Percentiles rank a stretch among this genome's conserved stretches.
These are phyloP conservation scores for Keithomyces neogunnii DNA, from an alignment of 2,329 filamentous ascomycete genomes.

Conservation along the genomic window DNA sequence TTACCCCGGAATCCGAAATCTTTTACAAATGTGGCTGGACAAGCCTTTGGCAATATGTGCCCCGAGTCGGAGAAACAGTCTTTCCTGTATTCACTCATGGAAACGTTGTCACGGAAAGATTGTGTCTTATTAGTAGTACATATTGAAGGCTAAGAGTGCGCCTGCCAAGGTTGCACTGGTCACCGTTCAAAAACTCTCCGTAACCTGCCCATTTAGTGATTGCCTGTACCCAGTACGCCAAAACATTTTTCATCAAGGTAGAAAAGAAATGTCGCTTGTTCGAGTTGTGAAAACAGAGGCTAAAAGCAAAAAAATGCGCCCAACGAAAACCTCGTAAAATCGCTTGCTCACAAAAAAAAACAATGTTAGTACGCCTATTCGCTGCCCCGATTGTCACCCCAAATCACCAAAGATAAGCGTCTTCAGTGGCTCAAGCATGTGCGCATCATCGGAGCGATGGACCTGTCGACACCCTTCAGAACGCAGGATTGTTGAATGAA, in stretches of 20 bases:
- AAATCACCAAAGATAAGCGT: too few relatives aligned
- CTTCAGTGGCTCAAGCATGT: too few relatives aligned
- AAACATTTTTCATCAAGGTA: background rate
- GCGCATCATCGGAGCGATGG: too few relatives aligned
- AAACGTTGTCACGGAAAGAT: background rate
- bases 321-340: background rate
- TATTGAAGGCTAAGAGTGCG: background rate
- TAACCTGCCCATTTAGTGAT: background rate
- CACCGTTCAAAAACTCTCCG: background rate
- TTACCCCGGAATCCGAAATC: background rate
- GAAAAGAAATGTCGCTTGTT: background rate
- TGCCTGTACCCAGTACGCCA: background rate
- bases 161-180: background rate
- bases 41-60: too few relatives aligned
- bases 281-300: background rate
- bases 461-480: too few relatives aligned
- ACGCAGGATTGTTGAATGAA: too few relatives aligned
- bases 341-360: background rate
- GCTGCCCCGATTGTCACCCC: too few relatives aligned
- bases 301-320: background rate
- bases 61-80: too few relatives aligned
- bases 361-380: too few relatives aligned
- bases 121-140: background rate
- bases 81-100: background rate
- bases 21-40: too few relatives aligned